Evolutionary conservation across 305 asterid species (phyloP).

Genomic region (Fraxinus paxiana): DNA sequence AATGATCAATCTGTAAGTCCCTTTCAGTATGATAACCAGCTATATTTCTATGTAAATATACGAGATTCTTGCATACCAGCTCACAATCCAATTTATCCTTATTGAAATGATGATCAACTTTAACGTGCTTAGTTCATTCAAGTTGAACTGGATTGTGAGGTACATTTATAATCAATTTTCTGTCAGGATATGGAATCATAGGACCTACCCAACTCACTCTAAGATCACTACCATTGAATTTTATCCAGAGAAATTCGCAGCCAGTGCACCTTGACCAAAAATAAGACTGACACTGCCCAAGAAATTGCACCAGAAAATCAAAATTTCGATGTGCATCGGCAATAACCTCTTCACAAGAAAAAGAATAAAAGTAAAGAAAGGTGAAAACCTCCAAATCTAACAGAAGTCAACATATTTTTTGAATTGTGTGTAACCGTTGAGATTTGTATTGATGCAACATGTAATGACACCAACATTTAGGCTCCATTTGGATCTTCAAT

Average conservation of each 20-base stretch:
- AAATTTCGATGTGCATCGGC: background rate
- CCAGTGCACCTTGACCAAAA: background rate
- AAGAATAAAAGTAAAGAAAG: background rate
- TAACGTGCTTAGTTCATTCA: background rate
- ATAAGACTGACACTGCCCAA: background rate
- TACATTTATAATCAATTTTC: background rate
- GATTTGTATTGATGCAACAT: background rate
- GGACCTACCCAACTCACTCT: background rate
- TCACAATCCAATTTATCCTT: background rate
- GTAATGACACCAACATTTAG: background rate
- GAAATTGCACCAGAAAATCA: background rate
- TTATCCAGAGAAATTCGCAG: background rate
- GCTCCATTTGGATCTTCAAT: background rate
- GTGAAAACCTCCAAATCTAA: background rate
- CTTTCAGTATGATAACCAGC: background rate
- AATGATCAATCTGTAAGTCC: background rate
- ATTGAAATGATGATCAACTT: background rate
- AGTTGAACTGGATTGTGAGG: background rate
- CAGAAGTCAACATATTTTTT: background rate
- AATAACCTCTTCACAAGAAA: background rate
- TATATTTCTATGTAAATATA: background rate
- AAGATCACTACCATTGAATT: background rate
- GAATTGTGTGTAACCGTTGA: background rate
- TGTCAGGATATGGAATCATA: background rate
- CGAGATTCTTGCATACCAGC: background rate